Conservation (phyloP, 2,329 filamentous ascomycete genomes). For the Penicillium brevicompactum region DNA sequence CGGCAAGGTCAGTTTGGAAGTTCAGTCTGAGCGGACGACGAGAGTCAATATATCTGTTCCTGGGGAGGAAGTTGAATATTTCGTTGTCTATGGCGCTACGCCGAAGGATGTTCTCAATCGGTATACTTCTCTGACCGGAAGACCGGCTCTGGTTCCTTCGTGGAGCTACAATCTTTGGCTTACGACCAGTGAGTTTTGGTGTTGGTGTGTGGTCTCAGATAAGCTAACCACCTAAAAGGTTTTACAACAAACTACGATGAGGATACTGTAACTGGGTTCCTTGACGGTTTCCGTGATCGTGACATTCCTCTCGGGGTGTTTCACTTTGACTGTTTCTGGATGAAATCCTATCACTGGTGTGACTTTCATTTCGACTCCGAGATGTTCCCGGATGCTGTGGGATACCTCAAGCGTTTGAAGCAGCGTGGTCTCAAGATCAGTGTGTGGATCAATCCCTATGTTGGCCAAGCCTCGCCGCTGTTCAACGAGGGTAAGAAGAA, state of each 20-base stretch:
- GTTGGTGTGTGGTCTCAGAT: background rate
- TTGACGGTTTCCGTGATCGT: slow-evolving; percentile 68
- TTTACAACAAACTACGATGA: slow-evolving; percentile 76
- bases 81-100: slow-evolving; percentile 69
- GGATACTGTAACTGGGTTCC: slow-evolving; percentile 65
- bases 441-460: slow-evolving; percentile 77
- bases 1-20: slow-evolving; percentile 69
- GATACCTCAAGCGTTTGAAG: slow-evolving; percentile 66
- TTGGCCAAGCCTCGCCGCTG: slow-evolving; percentile 68
- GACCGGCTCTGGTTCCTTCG: slow-evolving; percentile 64
- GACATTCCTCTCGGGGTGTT: slow-evolving; percentile 70
- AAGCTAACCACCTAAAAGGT: slow-evolving; percentile 36
- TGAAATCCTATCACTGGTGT: slow-evolving; percentile 74
- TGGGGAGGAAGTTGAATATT: slow-evolving; percentile 72
- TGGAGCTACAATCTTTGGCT: slow-evolving; percentile 80
- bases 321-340: slow-evolving; percentile 79
- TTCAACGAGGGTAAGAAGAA: slow-evolving; percentile 64
- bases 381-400: slow-evolving; percentile 68
- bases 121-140: slow-evolving; percentile 69
- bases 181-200: slow-evolving; percentile 54
- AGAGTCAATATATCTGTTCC: slow-evolving; percentile 70
- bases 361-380: slow-evolving; percentile 72
- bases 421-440: slow-evolving; percentile 67
- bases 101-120: slow-evolving; percentile 71
- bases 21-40: slow-evolving; percentile 72